Conservation (phyloP, 176 grass and related monocot genomes). For the Alloteropsis semialata region DNA sequence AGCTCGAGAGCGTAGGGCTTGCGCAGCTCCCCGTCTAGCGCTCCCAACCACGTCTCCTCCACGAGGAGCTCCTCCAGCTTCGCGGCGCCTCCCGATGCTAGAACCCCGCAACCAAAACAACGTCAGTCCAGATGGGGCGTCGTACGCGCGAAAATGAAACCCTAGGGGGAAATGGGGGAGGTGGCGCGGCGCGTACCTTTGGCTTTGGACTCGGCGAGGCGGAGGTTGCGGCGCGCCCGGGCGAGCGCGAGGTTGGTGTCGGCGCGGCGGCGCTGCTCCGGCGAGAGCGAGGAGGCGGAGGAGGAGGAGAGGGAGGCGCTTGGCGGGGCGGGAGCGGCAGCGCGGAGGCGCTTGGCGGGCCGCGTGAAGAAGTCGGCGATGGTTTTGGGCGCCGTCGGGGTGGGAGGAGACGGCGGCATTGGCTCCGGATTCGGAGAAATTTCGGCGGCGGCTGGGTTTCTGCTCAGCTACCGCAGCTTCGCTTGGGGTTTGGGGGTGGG, state of each 20-base stretch:
- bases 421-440: not conserved
- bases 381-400: constrained; percentile 63
- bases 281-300: constrained; percentile 28
- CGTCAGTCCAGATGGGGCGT: not conserved
- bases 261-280: constrained; percentile 62
- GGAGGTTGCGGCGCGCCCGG: constrained; percentile 52
- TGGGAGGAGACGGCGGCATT: constrained; percentile 37
- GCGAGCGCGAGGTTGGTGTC: constrained; percentile 84
- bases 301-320: constrained; percentile 31
- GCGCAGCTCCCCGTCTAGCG: constrained; percentile 59
- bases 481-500: too few relatives aligned
- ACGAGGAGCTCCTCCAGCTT: constrained; percentile 92
- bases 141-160: not conserved
- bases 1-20: constrained; percentile 82
- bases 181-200: constrained; percentile 51
- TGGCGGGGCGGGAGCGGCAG: constrained; percentile 2
- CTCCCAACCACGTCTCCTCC: constrained; percentile 74
- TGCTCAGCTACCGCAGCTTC: too few relatives aligned
- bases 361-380: constrained; percentile 60
- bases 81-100: constrained; percentile 15
- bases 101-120: not conserved
- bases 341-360: constrained; percentile 72
- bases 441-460: not conserved
- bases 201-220: constrained; percentile 71
- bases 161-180: not conserved